Evolutionary conservation across 163 green algal genomes (phyloP).

Genomic region (Chlamydomonas reinhardtii): DNA sequence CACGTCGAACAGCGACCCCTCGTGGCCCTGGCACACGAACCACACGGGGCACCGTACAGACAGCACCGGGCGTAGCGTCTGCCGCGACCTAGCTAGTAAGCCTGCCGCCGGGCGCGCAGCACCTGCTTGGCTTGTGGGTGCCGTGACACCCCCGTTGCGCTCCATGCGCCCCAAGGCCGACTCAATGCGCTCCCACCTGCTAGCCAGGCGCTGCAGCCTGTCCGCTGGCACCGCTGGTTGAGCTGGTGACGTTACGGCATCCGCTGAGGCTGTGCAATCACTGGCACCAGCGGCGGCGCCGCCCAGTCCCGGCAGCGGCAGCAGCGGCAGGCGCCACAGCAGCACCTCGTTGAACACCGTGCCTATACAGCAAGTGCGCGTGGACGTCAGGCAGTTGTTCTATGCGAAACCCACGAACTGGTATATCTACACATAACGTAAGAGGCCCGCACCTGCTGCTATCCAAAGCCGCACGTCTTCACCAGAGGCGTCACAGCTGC

Average conservation of each 20-base stretch:
- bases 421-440: too few species aligned
- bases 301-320: background rate
- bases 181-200: background rate
- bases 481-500: background rate
- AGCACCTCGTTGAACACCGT: constrained; percentile 43
- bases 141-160: background rate
- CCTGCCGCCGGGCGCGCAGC: too few species aligned
- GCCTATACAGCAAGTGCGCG: background rate
- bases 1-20: constrained; percentile 45
- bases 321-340: constrained; percentile 27
- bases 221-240: too few species aligned
- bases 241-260: background rate
- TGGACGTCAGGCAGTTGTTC: too few species aligned
- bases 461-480: constrained; percentile 24
- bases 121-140: background rate
- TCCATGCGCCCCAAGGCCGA: background rate
- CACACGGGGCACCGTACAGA: background rate
- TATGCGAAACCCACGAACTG: too few species aligned
- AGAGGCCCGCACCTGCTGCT: background rate
- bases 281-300: too few species aligned
- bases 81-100: too few species aligned
- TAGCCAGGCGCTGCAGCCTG: background rate
- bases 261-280: background rate
- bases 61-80: background rate
- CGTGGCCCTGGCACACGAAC: constrained; percentile 22